Evolutionary conservation across 73 alveolate species (phyloP).

Genomic region (Paramecium caudatum): DNA sequence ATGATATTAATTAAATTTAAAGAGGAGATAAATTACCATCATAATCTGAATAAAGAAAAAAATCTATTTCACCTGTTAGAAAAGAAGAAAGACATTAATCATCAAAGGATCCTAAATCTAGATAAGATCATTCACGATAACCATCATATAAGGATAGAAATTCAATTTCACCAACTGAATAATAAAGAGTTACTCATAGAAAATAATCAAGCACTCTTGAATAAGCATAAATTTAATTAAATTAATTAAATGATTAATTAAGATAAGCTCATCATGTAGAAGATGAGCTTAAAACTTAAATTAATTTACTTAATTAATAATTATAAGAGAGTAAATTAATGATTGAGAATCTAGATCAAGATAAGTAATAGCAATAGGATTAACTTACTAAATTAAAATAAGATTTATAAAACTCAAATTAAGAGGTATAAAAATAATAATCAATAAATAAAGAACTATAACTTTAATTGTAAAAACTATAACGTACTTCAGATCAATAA

Average conservation of each 20-base stretch:
- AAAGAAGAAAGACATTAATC: no score
- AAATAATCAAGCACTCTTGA: neutral
- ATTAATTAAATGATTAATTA: slow-evolving; percentile 30
- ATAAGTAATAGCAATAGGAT: neutral
- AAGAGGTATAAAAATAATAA: neutral
- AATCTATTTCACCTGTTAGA: no score
- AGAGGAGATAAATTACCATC: no score
- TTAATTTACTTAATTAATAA: neutral
- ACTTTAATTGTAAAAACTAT: neutral
- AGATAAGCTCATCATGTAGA: neutral
- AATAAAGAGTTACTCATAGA: slow-evolving; percentile 8
- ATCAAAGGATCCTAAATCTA: neutral
- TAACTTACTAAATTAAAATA: neutral
- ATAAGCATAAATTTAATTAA: neutral
- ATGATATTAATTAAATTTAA: no score
- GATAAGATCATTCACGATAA: slow-evolving; percentile 13
- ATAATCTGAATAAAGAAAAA: no score
- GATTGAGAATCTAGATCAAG: neutral
- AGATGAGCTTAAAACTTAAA: neutral
- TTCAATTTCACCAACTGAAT: neutral
- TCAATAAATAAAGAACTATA: neutral
- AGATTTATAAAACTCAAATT: neutral
- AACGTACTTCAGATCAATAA: neutral
- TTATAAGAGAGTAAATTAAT: neutral
- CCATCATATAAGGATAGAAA: slow-evolving; percentile 6